A percentile compares a stretch with the other conserved stretches of the same genome.
These are phyloP conservation scores for Torrubiellomyces zombiae DNA, from an alignment of 2,329 filamentous ascomycete species.

Conservation along the genomic window DNA sequence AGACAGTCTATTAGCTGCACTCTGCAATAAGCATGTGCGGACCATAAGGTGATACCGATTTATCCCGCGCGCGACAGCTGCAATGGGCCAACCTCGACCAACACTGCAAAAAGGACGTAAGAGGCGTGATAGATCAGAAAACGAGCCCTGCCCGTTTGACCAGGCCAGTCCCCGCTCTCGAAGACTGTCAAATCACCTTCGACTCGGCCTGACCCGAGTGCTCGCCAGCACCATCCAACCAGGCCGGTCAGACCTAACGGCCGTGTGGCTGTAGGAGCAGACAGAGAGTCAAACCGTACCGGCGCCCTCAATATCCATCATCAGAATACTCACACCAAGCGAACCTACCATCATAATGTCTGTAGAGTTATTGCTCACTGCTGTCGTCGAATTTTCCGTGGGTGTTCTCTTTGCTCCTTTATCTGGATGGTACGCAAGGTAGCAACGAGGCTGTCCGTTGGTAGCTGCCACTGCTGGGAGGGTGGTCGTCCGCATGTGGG, in stretches of 20 bases:
- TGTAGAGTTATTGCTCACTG: conserved; percentile 1
- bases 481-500: background rate
- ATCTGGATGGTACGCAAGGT: conserved; percentile 1
- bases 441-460: background rate
- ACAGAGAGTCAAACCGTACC: conserved; percentile 1
- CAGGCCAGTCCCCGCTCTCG: too few species aligned
- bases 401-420: background rate
- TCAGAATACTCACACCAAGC: conserved; percentile 1
- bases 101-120: too few species aligned
- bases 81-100: too few species aligned
- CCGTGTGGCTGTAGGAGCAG: conserved; percentile 1
- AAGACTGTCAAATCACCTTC: too few species aligned
- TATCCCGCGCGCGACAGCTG: too few species aligned
- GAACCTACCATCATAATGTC: conserved; percentile 1
- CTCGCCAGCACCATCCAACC: too few species aligned
- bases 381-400: conserved; percentile 1
- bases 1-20: too few species aligned
- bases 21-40: too few species aligned
- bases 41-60: too few species aligned
- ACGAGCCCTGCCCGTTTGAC: too few species aligned
- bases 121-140: too few species aligned
- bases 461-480: conserved; percentile 1
- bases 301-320: conserved; percentile 1
- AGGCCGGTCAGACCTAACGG: conserved; percentile 1
- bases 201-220: too few species aligned